Base-by-base conservation (phyloP, 257 asterid species). In the Agastache rugosa region DNA sequence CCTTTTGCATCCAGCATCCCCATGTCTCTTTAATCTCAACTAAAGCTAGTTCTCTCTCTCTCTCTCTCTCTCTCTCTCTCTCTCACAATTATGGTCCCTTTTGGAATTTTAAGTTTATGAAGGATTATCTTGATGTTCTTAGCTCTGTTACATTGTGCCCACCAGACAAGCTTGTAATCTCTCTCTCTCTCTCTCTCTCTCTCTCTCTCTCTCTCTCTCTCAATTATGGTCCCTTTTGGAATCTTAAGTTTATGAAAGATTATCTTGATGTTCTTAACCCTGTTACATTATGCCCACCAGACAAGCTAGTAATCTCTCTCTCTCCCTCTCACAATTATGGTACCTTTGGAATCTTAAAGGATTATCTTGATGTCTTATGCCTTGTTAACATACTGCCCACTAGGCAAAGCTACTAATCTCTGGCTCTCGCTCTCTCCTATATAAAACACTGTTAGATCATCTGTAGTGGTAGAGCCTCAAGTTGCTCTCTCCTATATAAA, bases 1-100 rank as follows among this genome's bases (percentile, higher is more conserved):
- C 67, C 83, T 75, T 74, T 71, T 53, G 64, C n/a, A 70, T 42
- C 81, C 67, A 19, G 64, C n/a, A 70, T 42, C 81, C 67, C 74
- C 77, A 37, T 69, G 15, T 9, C 63, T 41, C 78, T 74, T 81
- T 77, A 72, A 45, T 71, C 44, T 61, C 47, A 61, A 55, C 62
- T 22, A 55, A 59, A 56, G 17, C 12, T n/a, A n/a, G n/a, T n/a
- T 31, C 31, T 1, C 69, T 39, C 71, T 22, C 25, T 20, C 71
- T 41, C 70, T 41, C 51, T n/a, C 34, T n/a, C 50, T 8, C 45
- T 5, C 42, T 54, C 60, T 54, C 60, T 54, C 17, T 0, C 54
- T 11, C 54, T 11, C 20, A 4, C 20, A 55, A 35, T 62, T 34
- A 31, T 31, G 66, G 45, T 61, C 27, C n/a, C 23, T 63, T 50